These are phyloP conservation scores for Avena atlantica DNA, from an alignment of 176 grass and related monocot species.

Conservation along the genomic window DNA sequence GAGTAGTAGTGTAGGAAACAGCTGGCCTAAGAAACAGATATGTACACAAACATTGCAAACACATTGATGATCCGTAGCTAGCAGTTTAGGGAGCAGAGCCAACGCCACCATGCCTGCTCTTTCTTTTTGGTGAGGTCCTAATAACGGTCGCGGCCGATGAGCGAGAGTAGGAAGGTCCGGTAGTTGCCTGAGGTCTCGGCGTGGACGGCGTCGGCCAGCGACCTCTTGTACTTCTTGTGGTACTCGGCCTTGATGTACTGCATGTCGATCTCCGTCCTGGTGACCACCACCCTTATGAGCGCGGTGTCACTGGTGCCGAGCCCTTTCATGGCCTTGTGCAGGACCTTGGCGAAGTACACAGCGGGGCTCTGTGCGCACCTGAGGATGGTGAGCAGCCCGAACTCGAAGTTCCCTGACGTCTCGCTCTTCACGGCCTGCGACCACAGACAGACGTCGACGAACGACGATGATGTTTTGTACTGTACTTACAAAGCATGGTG, in stretches of 20 bases:
- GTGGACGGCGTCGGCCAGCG: slow-evolving; percentile 71
- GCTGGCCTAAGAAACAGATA: background rate
- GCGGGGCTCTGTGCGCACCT: slow-evolving; percentile 74
- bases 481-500: background rate
- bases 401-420: slow-evolving; percentile 74
- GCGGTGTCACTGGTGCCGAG: slow-evolving; percentile 74
- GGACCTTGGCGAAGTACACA: slow-evolving; percentile 72
- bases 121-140: background rate
- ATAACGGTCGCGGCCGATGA: slow-evolving; percentile 61
- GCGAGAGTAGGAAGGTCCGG: slow-evolving; percentile 89
- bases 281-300: slow-evolving; percentile 71
- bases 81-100: background rate
- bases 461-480: background rate
- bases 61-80: background rate
- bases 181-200: slow-evolving; percentile 85
- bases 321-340: slow-evolving; percentile 85
- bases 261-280: slow-evolving; percentile 88
- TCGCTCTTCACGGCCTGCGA: slow-evolving; percentile 72
- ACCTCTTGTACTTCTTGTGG: slow-evolving; percentile 64
- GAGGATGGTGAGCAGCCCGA: slow-evolving; percentile 70
- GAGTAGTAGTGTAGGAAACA: too few relatives aligned
- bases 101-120: background rate
- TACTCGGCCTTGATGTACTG: slow-evolving; percentile 88
- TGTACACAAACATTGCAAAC: background rate
- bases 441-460: background rate